These are phyloP conservation scores for Yarrowia bubula DNA, from an alignment of 805 yeast species.

Conservation along the genomic window DNA sequence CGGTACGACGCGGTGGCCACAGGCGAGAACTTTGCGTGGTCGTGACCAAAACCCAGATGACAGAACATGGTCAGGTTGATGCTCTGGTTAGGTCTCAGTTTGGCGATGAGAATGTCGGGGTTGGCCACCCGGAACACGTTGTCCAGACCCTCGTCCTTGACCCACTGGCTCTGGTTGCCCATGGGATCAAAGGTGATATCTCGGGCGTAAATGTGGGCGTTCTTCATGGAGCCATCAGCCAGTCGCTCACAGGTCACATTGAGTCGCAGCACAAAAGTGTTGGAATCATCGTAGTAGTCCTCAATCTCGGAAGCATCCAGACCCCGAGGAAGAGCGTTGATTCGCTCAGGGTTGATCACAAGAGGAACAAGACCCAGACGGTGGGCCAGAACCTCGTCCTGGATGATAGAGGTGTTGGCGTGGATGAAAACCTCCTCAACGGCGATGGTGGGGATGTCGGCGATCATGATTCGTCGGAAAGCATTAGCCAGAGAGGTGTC, in stretches of 20 bases:
- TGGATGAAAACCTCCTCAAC: conserved; percentile 86
- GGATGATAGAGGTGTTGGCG: conserved; percentile 94
- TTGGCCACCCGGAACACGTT: conserved; percentile 61
- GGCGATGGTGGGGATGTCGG: conserved; percentile 96
- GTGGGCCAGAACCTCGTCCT: conserved; percentile 95
- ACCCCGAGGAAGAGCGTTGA: conserved; percentile 62
- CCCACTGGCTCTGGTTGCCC: conserved; percentile 75
- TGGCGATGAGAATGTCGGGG: conserved; percentile 86
- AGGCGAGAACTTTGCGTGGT: conserved; percentile 97
- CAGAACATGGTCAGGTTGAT: conserved; percentile 88
- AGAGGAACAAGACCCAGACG: conserved; percentile 91
- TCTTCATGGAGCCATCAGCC: conserved; percentile 76
- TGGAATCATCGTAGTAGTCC: conserved; percentile 45
- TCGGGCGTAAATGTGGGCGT: conserved; percentile 82
- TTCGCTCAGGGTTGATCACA: conserved; percentile 82
- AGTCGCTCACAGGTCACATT: conserved; percentile 82
- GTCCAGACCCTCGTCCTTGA: conserved; percentile 54
- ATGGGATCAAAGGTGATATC: conserved; percentile 90
- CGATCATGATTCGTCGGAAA: conserved; percentile 92
- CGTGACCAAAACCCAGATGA: conserved; percentile 85
- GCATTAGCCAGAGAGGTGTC: conserved; percentile 96
- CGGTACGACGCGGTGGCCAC: conserved; percentile 96
- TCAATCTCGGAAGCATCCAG: conserved; percentile 30
- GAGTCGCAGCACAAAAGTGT: conserved; percentile 80
- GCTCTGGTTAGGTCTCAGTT: conserved; percentile 96